Evolutionary conservation across 345 rosid species (phyloP), one percentile per base, ranked within the genome.

Genomic region (Geranium rotundifolium): DNA sequence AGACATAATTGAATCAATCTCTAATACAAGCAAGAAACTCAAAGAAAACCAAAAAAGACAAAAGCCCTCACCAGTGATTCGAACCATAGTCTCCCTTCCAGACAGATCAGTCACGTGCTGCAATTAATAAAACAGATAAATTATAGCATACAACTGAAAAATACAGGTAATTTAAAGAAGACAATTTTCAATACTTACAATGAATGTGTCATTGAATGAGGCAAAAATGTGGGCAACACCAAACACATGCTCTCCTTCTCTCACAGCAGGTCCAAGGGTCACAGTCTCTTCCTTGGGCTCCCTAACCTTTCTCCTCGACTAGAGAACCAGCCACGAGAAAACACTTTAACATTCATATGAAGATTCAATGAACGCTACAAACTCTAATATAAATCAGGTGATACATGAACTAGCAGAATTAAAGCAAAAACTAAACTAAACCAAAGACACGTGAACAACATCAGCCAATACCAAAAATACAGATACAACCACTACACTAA

Each of bases 51-150:
- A 18, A 7, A 17, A 55, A 3, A 1, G 6, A 55, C 17, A 5
- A 17, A 17, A 55, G 9, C 4, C 19, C 57, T 55, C 59, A 74
- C 77, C 77, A 17, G 77, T 74, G n/a, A 74, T 69, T 34, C 77
- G 77, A 56, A 74, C 77, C 56, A 74, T 29, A 4, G 77, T 74
- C 66, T 74, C 77, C 56, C 73, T 65, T 5, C 77, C 77, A 12
- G 77, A 74, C 63, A 74, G 19, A 69, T 74, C 77, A 56, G 77
- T 74, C 18, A 74, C 73, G 58, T 74, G 77, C 77, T 74, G 65
- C 69, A 60, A 19, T 15, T 19, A 15, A 55, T 20, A 13, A 4
- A 30, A 18, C 5, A 16, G 49, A 57, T 55, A 7, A 1, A 12
- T 29, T 29, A 6, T 2, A 2, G 7, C 8, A 12, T 5, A 1